phyloP scores from a whole-genome alignment of 176 grass and related monocot genomes.

The Eragrostis nindensis region DNA sequence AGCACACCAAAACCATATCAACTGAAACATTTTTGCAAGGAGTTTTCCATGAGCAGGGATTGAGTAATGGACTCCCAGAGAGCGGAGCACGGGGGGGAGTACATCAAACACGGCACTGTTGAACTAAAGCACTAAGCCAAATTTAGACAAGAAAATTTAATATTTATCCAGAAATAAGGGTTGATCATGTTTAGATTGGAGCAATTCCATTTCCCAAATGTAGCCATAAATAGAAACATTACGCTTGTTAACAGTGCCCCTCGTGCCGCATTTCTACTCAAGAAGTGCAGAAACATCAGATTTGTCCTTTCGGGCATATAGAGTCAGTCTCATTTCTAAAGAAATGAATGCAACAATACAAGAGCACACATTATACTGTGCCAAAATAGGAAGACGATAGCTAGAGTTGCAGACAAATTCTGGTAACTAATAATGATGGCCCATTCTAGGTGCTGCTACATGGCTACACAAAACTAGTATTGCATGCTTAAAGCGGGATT shows the following conservation, averaged over 20 bases:
- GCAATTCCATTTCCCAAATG: background rate
- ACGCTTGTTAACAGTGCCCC: background rate
- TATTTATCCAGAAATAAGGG: conserved; percentile 7
- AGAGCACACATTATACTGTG: background rate
- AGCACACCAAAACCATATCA: too few species aligned
- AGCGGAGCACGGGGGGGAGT: too few species aligned
- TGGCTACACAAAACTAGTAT: background rate
- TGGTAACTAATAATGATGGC: background rate
- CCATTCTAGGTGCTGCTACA: background rate
- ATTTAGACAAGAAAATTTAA: background rate
- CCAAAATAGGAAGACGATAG: background rate
- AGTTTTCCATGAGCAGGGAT: too few species aligned
- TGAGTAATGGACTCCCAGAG: too few species aligned
- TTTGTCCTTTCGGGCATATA: too few species aligned
- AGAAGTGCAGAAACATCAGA: conserved; percentile 3
- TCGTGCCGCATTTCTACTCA: background rate
- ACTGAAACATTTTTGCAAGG: too few species aligned
- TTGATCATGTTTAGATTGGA: background rate
- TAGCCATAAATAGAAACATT: background rate
- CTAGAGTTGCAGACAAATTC: conserved; percentile 2
- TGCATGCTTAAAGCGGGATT: background rate
- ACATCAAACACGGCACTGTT: too few species aligned
- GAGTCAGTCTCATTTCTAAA: too few species aligned
- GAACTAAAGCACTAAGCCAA: background rate
- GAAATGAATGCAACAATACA: background rate